phyloP scores from a whole-genome alignment of 2,329 filamentous ascomycete species.

The Dothistroma pini region DNA sequence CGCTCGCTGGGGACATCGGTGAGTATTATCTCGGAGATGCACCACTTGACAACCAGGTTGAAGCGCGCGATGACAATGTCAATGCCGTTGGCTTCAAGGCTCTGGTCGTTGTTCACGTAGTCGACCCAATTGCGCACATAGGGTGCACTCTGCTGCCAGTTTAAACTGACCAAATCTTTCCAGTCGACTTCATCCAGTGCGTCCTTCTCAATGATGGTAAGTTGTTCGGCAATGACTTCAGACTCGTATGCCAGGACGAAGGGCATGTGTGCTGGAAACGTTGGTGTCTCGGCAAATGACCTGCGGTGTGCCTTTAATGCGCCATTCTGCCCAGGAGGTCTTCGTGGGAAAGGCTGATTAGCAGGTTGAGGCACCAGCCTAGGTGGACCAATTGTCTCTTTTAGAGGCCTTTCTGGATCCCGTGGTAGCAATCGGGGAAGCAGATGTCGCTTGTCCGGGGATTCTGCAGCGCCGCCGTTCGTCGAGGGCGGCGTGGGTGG shows the following conservation, averaged over 20 bases:
- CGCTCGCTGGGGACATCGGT: slow-evolving; percentile 69
- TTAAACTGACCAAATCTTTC: slow-evolving; percentile 80
- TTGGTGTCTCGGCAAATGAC: slow-evolving; percentile 5
- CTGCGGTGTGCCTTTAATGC: background rate
- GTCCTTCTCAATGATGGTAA: slow-evolving; percentile 82
- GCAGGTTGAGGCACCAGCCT: slow-evolving; percentile 19
- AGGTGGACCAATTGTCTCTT: slow-evolving; percentile 23
- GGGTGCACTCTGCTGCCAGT: slow-evolving; percentile 64
- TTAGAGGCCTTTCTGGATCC: slow-evolving; percentile 17
- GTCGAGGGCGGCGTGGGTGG: slow-evolving; percentile 36
- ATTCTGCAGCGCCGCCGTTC: slow-evolving; percentile 28
- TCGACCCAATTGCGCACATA: slow-evolving; percentile 64
- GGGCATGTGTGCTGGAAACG: slow-evolving; percentile 57
- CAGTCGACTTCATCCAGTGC: slow-evolving; percentile 82
- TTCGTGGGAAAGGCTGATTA: slow-evolving; percentile 23
- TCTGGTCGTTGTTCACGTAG: slow-evolving; percentile 59
- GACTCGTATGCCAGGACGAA: slow-evolving; percentile 81
- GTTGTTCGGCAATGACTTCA: slow-evolving; percentile 73
- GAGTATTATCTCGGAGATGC: slow-evolving; percentile 72
- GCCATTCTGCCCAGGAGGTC: slow-evolving; percentile 7
- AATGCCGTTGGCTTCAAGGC: slow-evolving; percentile 54
- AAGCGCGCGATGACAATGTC: slow-evolving; percentile 83
- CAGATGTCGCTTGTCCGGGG: slow-evolving; percentile 23
- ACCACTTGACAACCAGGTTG: slow-evolving; percentile 87
- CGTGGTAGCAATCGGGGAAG: slow-evolving; percentile 14